Conservation (phyloP, 139 green algal species). For the Chlorella sp. region DNA sequence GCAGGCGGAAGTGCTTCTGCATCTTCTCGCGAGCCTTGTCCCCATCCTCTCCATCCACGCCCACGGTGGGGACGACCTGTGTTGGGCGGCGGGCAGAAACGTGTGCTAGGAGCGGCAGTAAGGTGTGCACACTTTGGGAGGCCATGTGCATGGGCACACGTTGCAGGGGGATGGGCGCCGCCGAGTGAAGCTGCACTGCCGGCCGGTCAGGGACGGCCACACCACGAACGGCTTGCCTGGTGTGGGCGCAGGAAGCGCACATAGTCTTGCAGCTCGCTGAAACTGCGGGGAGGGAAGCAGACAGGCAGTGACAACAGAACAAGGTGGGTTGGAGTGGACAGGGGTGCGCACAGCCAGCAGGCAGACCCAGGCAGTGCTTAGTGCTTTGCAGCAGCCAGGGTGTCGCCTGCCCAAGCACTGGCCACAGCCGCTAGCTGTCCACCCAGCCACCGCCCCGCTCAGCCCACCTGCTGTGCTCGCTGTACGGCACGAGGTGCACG, state of each 20-base stretch:
- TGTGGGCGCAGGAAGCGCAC: constrained; percentile 73
- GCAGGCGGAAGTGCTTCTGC: constrained; percentile 49
- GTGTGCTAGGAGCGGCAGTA: background rate
- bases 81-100: background rate
- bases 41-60: constrained; percentile 53
- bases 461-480: constrained; percentile 72
- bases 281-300: constrained; percentile 56
- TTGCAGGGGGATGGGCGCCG: too few relatives aligned
- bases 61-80: constrained; percentile 89
- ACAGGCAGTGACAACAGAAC: too few relatives aligned
- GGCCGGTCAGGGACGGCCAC: too few relatives aligned
- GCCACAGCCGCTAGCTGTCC: too few relatives aligned
- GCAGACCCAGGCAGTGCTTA: too few relatives aligned
- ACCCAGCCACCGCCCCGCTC: too few relatives aligned
- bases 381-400: too few relatives aligned
- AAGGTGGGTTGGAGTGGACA: too few relatives aligned
- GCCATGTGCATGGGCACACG: too few relatives aligned
- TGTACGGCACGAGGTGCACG: constrained; percentile 88
- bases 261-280: constrained; percentile 80
- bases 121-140: background rate
- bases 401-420: too few relatives aligned
- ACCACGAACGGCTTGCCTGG: constrained; percentile 43
- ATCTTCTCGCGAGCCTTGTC: constrained; percentile 48
- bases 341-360: too few relatives aligned
- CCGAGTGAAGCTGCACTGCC: background rate